Evolutionary conservation across 2,329 filamentous ascomycete species (phyloP).

Genomic region (Neopestalotiopsis sp.): DNA sequence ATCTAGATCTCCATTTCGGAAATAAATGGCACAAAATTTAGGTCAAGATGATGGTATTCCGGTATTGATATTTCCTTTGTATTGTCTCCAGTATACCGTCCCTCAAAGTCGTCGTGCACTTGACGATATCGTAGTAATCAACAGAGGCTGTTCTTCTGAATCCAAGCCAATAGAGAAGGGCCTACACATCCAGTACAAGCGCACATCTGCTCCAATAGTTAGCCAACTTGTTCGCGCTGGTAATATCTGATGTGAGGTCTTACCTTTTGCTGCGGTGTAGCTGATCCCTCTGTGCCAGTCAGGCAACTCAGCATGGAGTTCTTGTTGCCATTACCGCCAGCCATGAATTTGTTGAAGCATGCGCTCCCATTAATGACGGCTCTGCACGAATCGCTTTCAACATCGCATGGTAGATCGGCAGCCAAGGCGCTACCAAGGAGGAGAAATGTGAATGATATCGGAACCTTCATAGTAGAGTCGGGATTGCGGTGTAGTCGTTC

Average conservation of each 20-base stretch:
- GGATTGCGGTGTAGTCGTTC: not conserved
- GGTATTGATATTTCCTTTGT: no score
- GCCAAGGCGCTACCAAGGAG: not conserved
- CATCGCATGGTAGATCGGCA: slow-evolving; percentile 13
- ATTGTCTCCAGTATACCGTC: not conserved
- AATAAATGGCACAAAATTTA: no score
- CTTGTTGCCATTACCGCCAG: slow-evolving; percentile 1
- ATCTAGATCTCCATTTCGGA: no score
- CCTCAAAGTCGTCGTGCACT: not conserved
- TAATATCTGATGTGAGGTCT: not conserved
- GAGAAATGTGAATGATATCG: not conserved
- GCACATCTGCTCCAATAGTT: slow-evolving; percentile 3
- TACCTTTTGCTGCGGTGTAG: slow-evolving; percentile 18
- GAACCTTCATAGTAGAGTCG: not conserved
- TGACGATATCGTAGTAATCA: not conserved
- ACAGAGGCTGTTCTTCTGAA: slow-evolving; percentile 13
- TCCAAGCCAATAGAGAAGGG: slow-evolving; percentile 13
- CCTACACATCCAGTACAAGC: slow-evolving; percentile 16
- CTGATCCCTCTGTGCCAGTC: slow-evolving; percentile 15
- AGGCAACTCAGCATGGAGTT: slow-evolving; percentile 14
- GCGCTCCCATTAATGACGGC: slow-evolving; percentile 15
- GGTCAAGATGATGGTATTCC: no score
- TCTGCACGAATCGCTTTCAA: slow-evolving; percentile 13
- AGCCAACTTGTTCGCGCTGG: not conserved
- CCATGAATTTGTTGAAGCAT: slow-evolving; percentile 16